Base-by-base conservation (phyloP, 306 rosid species). In the Citrullus colocynthis region DNA sequence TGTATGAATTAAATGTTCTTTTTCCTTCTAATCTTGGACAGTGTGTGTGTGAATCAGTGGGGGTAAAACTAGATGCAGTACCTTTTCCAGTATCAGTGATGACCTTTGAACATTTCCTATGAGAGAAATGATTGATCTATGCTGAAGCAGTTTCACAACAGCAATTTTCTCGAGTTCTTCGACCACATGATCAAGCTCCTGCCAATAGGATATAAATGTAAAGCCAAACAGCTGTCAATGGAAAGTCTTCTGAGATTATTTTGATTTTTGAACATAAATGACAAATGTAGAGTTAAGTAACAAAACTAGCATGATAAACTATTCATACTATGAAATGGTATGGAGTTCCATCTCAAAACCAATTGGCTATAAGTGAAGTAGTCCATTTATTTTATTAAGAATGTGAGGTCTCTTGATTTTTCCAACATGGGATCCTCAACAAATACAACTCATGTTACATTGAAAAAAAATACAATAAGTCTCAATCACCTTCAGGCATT, bases 161-260 rank as follows among this genome's bases (percentile, higher is more conserved):
- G 98, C 93, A 85, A 94, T 91, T 83, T 94, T 94, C 90, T 91
- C 95, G 67, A 94, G 89, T 75, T 94, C 97, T 84, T 90, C 97
- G 78, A 90, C 96, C 49, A 94, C 97, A 84, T 85, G 88, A 83
- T 94, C 98, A 49, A 94, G 98, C 87, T 94, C 98, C 97, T 94
- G 90, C 62, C 81, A 65, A 78, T 65, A 77, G 82, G 76, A 80
- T 56, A 76, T 39, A 76, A 58, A 52, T 12, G 17, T 56, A 75
- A 55, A 7, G 13, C n/a, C 11, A 75, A 57, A n/a, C 24, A 55
- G 37, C 37, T 56, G 52, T 76, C 66, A 65, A 79, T 57, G 61
- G 4, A 14, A 20, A 39, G 9, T 57, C 37, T 18, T n/a, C 37
- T 11, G 55, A 58, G 54, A 76, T 37, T 56, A 75, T 34, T 58